Evolutionary conservation across 2,329 filamentous ascomycete species (phyloP).

Genomic region (Talaromyces sp.): DNA sequence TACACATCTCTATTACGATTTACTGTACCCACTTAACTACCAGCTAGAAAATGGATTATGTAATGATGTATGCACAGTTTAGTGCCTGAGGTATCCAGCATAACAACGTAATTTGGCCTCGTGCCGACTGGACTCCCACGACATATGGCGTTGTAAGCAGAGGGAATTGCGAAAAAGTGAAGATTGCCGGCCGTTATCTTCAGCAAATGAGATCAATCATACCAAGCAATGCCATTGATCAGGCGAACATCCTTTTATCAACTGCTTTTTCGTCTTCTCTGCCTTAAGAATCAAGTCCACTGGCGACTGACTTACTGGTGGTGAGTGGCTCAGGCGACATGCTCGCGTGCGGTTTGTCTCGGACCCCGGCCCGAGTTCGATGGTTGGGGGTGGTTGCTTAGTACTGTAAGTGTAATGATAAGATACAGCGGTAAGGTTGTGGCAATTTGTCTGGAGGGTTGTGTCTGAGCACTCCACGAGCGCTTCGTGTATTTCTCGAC

Average conservation of each 20-base stretch:
- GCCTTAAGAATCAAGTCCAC: background rate
- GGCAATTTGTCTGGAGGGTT: background rate
- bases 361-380: background rate
- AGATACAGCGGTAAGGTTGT: background rate
- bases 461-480: background rate
- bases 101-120: background rate
- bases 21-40: background rate
- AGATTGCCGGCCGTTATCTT: background rate
- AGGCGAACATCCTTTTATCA: background rate
- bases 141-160: background rate
- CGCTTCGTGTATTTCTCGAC: background rate
- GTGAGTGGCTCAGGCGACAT: constrained; percentile 15
- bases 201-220: background rate
- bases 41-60: too few species aligned
- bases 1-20: constrained; percentile 9
- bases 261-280: background rate
- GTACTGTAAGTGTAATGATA: too few species aligned
- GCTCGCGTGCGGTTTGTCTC: constrained; percentile 15
- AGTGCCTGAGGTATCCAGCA: background rate
- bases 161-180: background rate
- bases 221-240: background rate
- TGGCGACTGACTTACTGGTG: background rate
- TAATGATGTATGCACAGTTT: background rate
- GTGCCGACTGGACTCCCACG: background rate
- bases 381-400: background rate